phyloP scores from a whole-genome alignment of 495 filamentous ascomycete species.

The Penicillium maclennaniae region DNA sequence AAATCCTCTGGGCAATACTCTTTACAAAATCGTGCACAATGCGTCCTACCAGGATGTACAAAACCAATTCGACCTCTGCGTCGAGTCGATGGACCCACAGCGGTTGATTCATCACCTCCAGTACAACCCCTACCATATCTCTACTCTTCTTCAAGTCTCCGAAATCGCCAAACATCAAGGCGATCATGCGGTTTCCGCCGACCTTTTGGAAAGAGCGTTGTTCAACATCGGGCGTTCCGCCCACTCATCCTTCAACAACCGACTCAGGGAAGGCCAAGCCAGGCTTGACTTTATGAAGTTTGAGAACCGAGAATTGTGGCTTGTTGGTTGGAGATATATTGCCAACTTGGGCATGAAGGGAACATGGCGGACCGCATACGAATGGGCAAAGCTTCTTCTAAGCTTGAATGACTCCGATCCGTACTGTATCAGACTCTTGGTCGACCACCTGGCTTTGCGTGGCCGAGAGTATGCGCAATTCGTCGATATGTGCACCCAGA shows the following conservation, averaged over 20 bases:
- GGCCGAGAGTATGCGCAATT: slow-evolving; percentile 73
- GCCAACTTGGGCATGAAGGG: slow-evolving; percentile 78
- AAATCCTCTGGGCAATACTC: slow-evolving; percentile 42
- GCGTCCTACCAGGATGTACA: slow-evolving; percentile 73
- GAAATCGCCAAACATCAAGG: slow-evolving; percentile 87
- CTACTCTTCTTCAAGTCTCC: slow-evolving; percentile 87
- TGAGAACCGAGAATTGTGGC: slow-evolving; percentile 90
- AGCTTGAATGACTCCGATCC: slow-evolving; percentile 77
- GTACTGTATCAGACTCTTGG: slow-evolving; percentile 69
- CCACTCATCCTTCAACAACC: slow-evolving; percentile 70
- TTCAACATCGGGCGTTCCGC: slow-evolving; percentile 88
- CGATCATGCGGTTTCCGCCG: slow-evolving; percentile 78
- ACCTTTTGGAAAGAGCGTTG: slow-evolving; percentile 85
- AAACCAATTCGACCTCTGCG: slow-evolving; percentile 68
- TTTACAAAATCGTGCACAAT: slow-evolving; percentile 74
- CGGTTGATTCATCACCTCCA: slow-evolving; percentile 60
- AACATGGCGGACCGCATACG: slow-evolving; percentile 88
- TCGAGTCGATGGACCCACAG: slow-evolving; percentile 78
- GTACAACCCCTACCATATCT: slow-evolving; percentile 84
- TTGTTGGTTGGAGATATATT: slow-evolving; percentile 86
- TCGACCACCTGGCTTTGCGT: slow-evolving; percentile 81
- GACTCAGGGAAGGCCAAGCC: slow-evolving; percentile 74
- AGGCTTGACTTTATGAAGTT: slow-evolving; percentile 70
- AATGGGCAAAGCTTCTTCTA: slow-evolving; percentile 85
- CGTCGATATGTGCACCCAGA: slow-evolving; percentile 62